phyloP scores from a whole-genome alignment of 2,329 filamentous ascomycete species.

The Tolypocladium capitatum region DNA sequence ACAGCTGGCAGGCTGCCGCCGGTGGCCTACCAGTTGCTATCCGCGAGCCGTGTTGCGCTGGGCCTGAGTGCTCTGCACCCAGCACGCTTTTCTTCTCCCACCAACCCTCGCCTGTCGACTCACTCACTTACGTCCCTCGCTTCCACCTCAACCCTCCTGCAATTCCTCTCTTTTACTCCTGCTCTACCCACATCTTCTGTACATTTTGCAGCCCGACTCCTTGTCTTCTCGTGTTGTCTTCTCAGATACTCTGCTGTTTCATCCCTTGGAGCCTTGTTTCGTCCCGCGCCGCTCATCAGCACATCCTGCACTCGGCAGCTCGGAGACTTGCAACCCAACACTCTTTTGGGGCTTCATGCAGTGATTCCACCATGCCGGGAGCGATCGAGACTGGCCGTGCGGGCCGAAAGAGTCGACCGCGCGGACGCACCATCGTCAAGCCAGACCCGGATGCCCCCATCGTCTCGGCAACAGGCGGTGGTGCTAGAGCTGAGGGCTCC shows the following conservation, averaged over 20 bases:
- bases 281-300: not conserved
- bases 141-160: not conserved
- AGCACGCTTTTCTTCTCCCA: not conserved
- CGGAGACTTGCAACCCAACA: not conserved
- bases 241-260: not conserved
- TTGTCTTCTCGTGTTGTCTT: not conserved
- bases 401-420: not conserved
- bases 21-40: not conserved
- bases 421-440: conserved; percentile 8
- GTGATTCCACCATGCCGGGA: not conserved
- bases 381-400: not conserved
- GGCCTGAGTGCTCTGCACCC: not conserved
- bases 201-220: not conserved
- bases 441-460: conserved; percentile 11
- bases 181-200: not conserved
- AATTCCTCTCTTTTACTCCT: not conserved
- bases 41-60: not conserved
- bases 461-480: not conserved
- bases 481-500: not conserved
- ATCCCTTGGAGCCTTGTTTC: not conserved
- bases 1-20: not conserved
- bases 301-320: not conserved
- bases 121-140: not conserved
- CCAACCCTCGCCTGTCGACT: not conserved
- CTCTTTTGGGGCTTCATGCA: not conserved